phyloP scores from a whole-genome alignment of 2,329 filamentous ascomycete species.

The Fusarium musae region DNA sequence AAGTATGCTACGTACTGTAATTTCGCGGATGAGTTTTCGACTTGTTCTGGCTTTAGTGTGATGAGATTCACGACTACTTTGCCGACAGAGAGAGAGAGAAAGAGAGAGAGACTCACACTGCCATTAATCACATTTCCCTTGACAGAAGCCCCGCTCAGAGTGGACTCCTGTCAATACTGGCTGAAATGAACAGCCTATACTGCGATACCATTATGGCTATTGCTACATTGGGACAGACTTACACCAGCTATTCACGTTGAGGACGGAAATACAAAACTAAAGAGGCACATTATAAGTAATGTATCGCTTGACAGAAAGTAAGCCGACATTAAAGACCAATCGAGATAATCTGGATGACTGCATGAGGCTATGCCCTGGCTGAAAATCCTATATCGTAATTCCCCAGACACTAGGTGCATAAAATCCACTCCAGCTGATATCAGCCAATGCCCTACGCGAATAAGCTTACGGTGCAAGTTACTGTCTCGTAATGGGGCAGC shows the following conservation, averaged over 20 bases:
- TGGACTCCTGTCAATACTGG: not conserved
- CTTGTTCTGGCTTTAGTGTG: not conserved
- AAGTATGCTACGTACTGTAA: not conserved
- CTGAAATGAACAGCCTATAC: not conserved
- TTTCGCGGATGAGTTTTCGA: not conserved
- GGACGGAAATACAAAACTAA: rapidly evolving
- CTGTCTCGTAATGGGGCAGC: not conserved
- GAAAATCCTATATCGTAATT: not conserved
- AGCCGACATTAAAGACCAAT: not conserved
- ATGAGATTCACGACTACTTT: not conserved
- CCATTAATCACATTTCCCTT: not conserved
- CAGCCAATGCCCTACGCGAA: too few species aligned
- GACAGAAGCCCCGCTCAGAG: not conserved
- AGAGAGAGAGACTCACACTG: too few species aligned
- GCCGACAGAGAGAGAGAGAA: too few species aligned
- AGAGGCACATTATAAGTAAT: too few species aligned
- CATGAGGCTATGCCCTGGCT: not conserved
- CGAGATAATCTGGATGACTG: not conserved
- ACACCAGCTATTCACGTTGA: not conserved
- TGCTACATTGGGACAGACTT: not conserved
- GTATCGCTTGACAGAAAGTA: not conserved
- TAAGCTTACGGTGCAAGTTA: not conserved
- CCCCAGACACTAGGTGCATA: not conserved
- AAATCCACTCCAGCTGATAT: not conserved
- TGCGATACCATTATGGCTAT: not conserved